Conservation (phyloP, 768 basidiomycete species). For the Pleurotus giganteus region DNA sequence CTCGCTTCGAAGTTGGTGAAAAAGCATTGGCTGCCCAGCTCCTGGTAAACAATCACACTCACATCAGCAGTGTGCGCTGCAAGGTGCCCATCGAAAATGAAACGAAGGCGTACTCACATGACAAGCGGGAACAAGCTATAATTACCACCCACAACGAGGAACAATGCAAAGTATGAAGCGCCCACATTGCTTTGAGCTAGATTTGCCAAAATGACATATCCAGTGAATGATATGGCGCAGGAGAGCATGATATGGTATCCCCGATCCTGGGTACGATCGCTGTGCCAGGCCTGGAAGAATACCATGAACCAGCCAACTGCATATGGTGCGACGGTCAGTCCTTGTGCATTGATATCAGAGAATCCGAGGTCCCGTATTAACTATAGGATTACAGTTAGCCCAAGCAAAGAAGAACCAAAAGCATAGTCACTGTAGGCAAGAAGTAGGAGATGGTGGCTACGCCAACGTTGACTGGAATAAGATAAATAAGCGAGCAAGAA, state of each 20-base stretch:
- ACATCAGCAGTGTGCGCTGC: not conserved
- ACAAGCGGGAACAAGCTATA: slow-evolving; percentile 57
- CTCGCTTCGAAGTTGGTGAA: slow-evolving; percentile 58
- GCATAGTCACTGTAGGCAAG: slow-evolving; percentile 42
- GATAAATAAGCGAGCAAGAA: not conserved
- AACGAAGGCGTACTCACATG: slow-evolving; percentile 36
- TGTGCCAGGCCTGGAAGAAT: slow-evolving; percentile 52
- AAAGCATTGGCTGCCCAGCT: slow-evolving; percentile 61
- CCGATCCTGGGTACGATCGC: slow-evolving; percentile 50
- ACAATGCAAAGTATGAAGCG: slow-evolving; percentile 56
- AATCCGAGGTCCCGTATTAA: slow-evolving; percentile 57
- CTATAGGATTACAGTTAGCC: slow-evolving; percentile 20
- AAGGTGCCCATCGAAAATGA: not conserved
- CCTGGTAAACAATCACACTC: slow-evolving; percentile 28
- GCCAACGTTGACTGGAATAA: slow-evolving; percentile 46
- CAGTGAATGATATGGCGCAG: slow-evolving; percentile 41
- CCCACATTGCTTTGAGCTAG: slow-evolving; percentile 48
- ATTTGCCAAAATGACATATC: slow-evolving; percentile 55
- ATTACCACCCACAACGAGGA: slow-evolving; percentile 53
- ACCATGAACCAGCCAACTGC: slow-evolving; percentile 56
- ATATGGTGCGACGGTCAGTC: slow-evolving; percentile 58
- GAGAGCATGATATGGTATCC: slow-evolving; percentile 57
- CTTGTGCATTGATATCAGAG: slow-evolving; percentile 54
- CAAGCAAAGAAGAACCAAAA: not conserved
- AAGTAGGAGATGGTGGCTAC: slow-evolving; percentile 58